Conservation (phyloP, 202 grass and related monocot genomes). For the Setaria viridis region DNA sequence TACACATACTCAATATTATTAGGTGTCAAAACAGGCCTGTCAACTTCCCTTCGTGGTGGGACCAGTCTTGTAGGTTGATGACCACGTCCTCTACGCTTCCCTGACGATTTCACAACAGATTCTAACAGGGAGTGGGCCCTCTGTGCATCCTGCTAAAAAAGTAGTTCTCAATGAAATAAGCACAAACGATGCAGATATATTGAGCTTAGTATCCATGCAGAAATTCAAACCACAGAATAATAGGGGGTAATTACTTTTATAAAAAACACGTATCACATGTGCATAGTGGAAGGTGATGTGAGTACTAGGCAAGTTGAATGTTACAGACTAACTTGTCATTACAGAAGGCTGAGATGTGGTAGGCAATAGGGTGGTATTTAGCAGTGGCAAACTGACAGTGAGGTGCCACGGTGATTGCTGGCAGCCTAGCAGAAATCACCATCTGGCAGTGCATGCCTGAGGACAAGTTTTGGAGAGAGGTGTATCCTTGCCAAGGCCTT, state of each 20-base stretch:
- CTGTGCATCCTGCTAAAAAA: slow-evolving; percentile 39
- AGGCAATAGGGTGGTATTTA: neutral
- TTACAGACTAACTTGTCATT: slow-evolving; percentile 18
- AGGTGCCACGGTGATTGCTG: neutral
- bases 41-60: slow-evolving; percentile 40
- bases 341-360: neutral
- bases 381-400: neutral
- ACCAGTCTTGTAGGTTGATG: slow-evolving; percentile 41
- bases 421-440: neutral
- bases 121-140: slow-evolving; percentile 3
- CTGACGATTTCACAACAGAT: slow-evolving; percentile 42
- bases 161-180: slow-evolving; percentile 15
- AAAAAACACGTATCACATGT: slow-evolving; percentile 5
- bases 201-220: neutral
- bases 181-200: neutral
- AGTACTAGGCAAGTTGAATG: slow-evolving; percentile 9
- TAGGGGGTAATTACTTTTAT: neutral
- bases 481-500: neutral
- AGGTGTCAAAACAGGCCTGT: slow-evolving; percentile 52
- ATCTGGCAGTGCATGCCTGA: neutral
- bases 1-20: slow-evolving; percentile 46
- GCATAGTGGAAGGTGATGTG: neutral
- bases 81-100: slow-evolving; percentile 35
- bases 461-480: slow-evolving; percentile 2
- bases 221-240: slow-evolving; percentile 6